Evolutionary conservation across 805 yeast species (phyloP).

Genomic region (Hanseniaspora guilliermondii): DNA sequence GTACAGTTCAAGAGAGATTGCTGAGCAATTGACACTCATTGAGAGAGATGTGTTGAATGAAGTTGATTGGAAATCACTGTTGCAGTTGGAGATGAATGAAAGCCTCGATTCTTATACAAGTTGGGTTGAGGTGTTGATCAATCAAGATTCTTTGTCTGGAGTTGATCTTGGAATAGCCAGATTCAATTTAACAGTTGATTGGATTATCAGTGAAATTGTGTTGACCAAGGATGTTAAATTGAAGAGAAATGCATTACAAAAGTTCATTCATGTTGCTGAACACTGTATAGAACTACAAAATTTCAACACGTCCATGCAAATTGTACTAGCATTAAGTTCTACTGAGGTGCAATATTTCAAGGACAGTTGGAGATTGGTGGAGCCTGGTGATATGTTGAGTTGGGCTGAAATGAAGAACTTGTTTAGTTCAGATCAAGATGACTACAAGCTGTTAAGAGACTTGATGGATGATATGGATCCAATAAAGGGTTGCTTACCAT

Average conservation of each 20-base stretch:
- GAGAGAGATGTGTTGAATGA: constrained; percentile 75
- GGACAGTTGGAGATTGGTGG: constrained; percentile 62
- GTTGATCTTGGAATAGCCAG: constrained; percentile 71
- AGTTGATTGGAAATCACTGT: constrained; percentile 82
- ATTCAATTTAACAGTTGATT: constrained; percentile 77
- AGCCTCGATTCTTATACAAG: constrained; percentile 57
- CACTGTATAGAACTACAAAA: constrained; percentile 63
- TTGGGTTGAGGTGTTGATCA: constrained; percentile 68
- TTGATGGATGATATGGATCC: constrained; percentile 40
- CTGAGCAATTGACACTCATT: constrained; percentile 73
- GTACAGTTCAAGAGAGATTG: constrained; percentile 52
- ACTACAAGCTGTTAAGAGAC: constrained; percentile 53
- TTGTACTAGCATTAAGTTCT: constrained; percentile 67
- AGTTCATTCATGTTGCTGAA: constrained; percentile 77
- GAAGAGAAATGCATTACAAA: constrained; percentile 59
- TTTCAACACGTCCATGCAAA: constrained; percentile 77
- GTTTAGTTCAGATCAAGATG: constrained; percentile 54
- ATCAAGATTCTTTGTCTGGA: constrained; percentile 49
- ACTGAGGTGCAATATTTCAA: constrained; percentile 45
- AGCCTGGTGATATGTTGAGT: constrained; percentile 57
- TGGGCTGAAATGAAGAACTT: constrained; percentile 58
- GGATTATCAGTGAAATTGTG: constrained; percentile 82
- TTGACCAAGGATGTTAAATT: constrained; percentile 50
- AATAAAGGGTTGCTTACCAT: constrained; percentile 75
- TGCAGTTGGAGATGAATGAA: constrained; percentile 63